Evolutionary conservation across 352 stramenopile species (phyloP).

Genomic region (Globisporangium nodosum): DNA sequence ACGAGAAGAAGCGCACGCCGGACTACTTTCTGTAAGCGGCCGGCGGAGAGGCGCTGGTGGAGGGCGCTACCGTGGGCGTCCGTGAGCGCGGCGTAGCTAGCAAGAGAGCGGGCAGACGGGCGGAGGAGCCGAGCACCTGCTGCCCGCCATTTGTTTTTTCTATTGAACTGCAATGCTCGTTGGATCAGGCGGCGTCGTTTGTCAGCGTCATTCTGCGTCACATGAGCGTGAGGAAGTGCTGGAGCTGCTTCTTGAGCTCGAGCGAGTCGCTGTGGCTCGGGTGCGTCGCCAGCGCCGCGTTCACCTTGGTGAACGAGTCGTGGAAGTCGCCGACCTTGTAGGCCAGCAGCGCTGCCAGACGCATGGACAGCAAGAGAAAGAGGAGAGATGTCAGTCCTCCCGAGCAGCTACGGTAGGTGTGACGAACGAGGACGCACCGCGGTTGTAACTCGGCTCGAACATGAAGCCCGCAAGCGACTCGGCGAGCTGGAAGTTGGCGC

Average conservation of each 20-base stretch:
- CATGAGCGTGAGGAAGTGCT: slow-evolving; percentile 80
- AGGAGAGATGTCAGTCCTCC: background rate
- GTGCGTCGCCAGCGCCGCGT: slow-evolving; percentile 75
- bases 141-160: slow-evolving; percentile 9
- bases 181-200: background rate
- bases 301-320: slow-evolving; percentile 84
- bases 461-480: slow-evolving; percentile 81
- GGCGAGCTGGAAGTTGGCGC: slow-evolving; percentile 76
- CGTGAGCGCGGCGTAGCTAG: slow-evolving; percentile 1
- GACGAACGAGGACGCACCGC: slow-evolving; percentile 27
- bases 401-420: too few relatives aligned
- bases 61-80: background rate
- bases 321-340: slow-evolving; percentile 92
- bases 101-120: background rate
- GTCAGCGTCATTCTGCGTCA: slow-evolving; percentile 8
- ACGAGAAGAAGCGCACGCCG: slow-evolving; percentile 89
- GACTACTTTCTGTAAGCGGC: slow-evolving; percentile 89
- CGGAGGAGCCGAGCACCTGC: too few relatives aligned
- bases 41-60: background rate
- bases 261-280: slow-evolving; percentile 81
- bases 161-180: slow-evolving; percentile 8
- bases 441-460: slow-evolving; percentile 91
- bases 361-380: slow-evolving; percentile 1
- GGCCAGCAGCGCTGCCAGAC: slow-evolving; percentile 65
- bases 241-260: slow-evolving; percentile 86